Percentiles rank a stretch among this genome's conserved stretches.
These are phyloP conservation scores for Zygosaccharomyces rouxii DNA, from an alignment of 805 yeast genomes.

Conservation along the genomic window DNA sequence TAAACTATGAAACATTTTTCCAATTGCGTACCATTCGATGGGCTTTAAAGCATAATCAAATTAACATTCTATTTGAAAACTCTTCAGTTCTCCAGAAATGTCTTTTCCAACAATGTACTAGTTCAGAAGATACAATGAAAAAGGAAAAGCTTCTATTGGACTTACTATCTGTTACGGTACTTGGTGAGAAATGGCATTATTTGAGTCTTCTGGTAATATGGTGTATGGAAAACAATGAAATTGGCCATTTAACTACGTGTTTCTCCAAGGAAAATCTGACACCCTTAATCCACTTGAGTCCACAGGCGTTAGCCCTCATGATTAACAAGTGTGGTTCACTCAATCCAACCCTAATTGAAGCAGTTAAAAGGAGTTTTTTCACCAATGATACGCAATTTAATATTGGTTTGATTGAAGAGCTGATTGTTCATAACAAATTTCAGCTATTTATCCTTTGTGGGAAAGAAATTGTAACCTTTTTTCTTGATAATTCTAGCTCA, in stretches of 20 bases:
- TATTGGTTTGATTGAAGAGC: conserved; percentile 7
- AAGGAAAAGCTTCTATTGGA: neutral
- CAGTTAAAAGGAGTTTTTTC: conserved; percentile 8
- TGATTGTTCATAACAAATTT: conserved; percentile 8
- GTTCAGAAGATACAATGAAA: neutral
- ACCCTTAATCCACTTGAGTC: neutral
- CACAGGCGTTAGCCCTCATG: conserved; percentile 12
- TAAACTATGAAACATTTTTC: conserved; percentile 5
- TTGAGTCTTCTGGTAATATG: conserved; percentile 7
- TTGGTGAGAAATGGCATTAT: conserved; percentile 6
- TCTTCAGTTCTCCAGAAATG: neutral
- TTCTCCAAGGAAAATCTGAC: conserved; percentile 1
- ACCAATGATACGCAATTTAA: neutral
- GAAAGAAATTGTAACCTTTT: conserved; percentile 13
- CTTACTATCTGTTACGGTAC: conserved; percentile 1
- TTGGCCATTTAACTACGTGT: neutral
- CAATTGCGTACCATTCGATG: conserved; percentile 9
- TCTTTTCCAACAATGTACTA: neutral
- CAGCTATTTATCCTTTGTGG: conserved; percentile 9
- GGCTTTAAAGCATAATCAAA: conserved; percentile 7
- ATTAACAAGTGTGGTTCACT: conserved; percentile 12
- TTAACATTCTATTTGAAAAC: conserved; percentile 4
- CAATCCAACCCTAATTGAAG: conserved; percentile 8
- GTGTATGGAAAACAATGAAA: conserved; percentile 7
- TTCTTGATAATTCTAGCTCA: conserved; percentile 3